Conservation (phyloP, 306 rosid genomes). For the Cercis canadensis region DNA sequence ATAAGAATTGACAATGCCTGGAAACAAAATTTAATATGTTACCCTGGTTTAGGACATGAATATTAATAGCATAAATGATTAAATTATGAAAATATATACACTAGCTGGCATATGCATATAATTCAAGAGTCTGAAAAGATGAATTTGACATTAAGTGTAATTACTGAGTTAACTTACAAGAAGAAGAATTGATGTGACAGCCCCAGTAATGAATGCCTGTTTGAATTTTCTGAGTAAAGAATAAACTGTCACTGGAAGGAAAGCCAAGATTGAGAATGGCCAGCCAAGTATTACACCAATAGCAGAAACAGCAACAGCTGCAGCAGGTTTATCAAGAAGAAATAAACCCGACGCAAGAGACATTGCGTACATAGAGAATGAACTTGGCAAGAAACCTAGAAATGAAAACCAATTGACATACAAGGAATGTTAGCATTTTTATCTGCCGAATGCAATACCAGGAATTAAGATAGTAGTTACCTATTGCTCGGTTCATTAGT, state of each 20-base stretch:
- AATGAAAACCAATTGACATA: constrained; percentile 21
- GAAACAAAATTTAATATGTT: constrained; percentile 22
- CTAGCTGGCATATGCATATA: constrained; percentile 23
- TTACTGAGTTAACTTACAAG: constrained; percentile 65
- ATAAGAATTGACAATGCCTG: constrained; percentile 73
- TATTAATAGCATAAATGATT: constrained; percentile 23
- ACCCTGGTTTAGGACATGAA: constrained; percentile 15
- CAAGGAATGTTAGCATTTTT: constrained; percentile 31
- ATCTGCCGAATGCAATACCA: not conserved
- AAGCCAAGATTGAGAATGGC: constrained; percentile 98
- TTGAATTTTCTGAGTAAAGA: constrained; percentile 70
- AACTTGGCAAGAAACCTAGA: constrained; percentile 98
- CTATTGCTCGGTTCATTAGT: not conserved
- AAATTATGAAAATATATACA: constrained; percentile 2
- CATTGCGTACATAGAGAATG: constrained; percentile 95
- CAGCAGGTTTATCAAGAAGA: constrained; percentile 83
- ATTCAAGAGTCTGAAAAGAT: constrained; percentile 20
- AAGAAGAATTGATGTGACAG: constrained; percentile 68
- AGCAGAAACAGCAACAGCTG: constrained; percentile 81
- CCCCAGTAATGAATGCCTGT: constrained; percentile 73
- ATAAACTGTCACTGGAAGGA: constrained; percentile 79
- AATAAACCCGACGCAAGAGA: constrained; percentile 90
- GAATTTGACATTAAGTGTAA: not conserved
- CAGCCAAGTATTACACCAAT: constrained; percentile 94
- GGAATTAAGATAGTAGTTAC: constrained; percentile 24